These are phyloP conservation scores for Curvularia sp. DNA, from an alignment of 2,329 filamentous ascomycete genomes.

Conservation along the genomic window DNA sequence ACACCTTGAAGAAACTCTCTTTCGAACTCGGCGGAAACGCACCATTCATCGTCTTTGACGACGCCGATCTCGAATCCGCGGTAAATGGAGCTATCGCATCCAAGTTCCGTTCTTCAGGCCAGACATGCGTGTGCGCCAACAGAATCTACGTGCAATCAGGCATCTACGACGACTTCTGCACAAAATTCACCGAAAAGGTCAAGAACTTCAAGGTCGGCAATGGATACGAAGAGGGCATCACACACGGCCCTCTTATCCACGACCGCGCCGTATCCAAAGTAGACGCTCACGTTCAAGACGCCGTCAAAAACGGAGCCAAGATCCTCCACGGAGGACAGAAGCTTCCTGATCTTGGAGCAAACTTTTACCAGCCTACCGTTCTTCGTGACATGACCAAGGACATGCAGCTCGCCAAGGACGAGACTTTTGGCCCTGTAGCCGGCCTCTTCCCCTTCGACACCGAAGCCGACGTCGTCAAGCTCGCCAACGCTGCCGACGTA, in stretches of 20 bases:
- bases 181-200: slow-evolving; percentile 74
- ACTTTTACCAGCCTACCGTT: slow-evolving; percentile 91
- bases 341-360: slow-evolving; percentile 75
- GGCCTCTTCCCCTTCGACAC: slow-evolving; percentile 87
- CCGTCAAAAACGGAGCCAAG: slow-evolving; percentile 42
- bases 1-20: slow-evolving; percentile 83
- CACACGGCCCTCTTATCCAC: slow-evolving; percentile 86
- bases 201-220: slow-evolving; percentile 76
- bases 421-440: slow-evolving; percentile 95
- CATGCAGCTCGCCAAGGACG: slow-evolving; percentile 85
- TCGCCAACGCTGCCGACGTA: slow-evolving; percentile 84
- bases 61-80: slow-evolving; percentile 85
- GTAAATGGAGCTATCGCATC: slow-evolving; percentile 82
- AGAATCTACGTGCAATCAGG: slow-evolving; percentile 79
- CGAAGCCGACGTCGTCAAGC: slow-evolving; percentile 83
- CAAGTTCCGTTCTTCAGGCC: slow-evolving; percentile 93
- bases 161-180: slow-evolving; percentile 77
- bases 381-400: slow-evolving; percentile 83
- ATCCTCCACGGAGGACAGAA: slow-evolving; percentile 65
- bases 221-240: slow-evolving; percentile 73
- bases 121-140: slow-evolving; percentile 87
- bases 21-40: slow-evolving; percentile 95
- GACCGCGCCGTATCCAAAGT: slow-evolving; percentile 66
- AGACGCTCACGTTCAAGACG: slow-evolving; percentile 47
- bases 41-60: slow-evolving; percentile 96